Evolutionary conservation across 1,284 basidiomycete genomes (phyloP).

Genomic region (Pisolithus thermaeus): DNA sequence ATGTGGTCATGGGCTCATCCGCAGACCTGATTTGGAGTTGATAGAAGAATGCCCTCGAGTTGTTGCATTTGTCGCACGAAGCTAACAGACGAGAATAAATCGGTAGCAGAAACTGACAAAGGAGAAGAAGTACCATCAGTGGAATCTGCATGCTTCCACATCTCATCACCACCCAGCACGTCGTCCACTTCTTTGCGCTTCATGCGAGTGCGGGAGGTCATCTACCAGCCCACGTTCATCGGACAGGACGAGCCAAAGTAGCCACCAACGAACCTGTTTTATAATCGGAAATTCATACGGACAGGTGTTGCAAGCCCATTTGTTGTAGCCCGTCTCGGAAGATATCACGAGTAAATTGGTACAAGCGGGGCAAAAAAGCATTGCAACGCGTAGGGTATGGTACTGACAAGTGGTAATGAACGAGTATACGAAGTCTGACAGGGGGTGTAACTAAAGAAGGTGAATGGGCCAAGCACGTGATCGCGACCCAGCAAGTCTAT

Average conservation of each 20-base stretch:
- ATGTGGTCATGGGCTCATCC: conserved; percentile 96
- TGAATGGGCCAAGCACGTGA: too few species aligned
- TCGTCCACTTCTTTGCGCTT: conserved; percentile 89
- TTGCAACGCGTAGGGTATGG: conserved; percentile 22
- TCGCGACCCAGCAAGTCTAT: too few species aligned
- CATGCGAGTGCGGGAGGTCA: conserved; percentile 82
- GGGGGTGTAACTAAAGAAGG: too few species aligned
- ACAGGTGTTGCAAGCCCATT: conserved; percentile 93
- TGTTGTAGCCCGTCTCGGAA: conserved; percentile 69
- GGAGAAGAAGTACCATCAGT: conserved; percentile 54
- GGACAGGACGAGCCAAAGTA: not conserved
- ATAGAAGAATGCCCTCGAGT: conserved; percentile 84
- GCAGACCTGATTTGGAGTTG: conserved; percentile 96
- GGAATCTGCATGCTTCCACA: conserved; percentile 94
- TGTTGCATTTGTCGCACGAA: conserved; percentile 88
- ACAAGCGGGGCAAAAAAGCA: conserved; percentile 96
- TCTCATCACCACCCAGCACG: conserved; percentile 88
- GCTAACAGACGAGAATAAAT: conserved; percentile 38
- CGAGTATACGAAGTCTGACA: too few species aligned
- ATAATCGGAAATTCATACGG: conserved; percentile 93
- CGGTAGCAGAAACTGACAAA: not conserved
- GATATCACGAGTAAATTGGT: conserved; percentile 87
- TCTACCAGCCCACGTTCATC: conserved; percentile 39
- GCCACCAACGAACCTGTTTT: conserved; percentile 52
- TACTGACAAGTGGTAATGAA: too few species aligned